Evolutionary conservation across 2,329 filamentous ascomycete genomes (phyloP), one percentile per base, ranked within the genome.

Genomic region (Hyphodiscus sp.): DNA sequence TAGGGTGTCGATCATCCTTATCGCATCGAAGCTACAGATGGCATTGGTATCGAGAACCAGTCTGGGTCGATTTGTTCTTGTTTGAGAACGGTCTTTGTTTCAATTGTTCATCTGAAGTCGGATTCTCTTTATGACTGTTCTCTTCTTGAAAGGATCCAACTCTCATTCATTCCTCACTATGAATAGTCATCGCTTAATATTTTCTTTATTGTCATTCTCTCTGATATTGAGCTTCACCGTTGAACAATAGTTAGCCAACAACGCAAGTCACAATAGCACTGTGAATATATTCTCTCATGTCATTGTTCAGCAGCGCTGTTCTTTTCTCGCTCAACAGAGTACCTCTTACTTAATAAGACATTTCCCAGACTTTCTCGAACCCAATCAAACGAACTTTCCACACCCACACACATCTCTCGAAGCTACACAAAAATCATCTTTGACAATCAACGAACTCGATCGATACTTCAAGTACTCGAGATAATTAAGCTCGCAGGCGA

Each of bases 1-100:
- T 64, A 63, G 62, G 62, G 52, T 50, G 51, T 56, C 57, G 53
- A 58, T 58, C 53, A 26, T 51, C 55, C 49, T 47, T 42, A 56
- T 54, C 53, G 45, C 26, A 45, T 41, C 50, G 30, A 26, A 33
- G 45, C 29, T 41, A 38, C 33, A 38, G 33, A 5, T 38, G 33
- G 33, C 16, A 38, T 15, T 38, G 33, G 33, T 38, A 38, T 38
- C 33, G 11, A 38, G 33, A n/a, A 13, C 33, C 11, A 2, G 26
- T 46, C 43, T 53, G 45, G 45, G 47, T 51, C 46, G 51, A 53
- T 51, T 50, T 58, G 46, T 49, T 18, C 33, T 46, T 49, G 49
- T 41, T 47, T 50, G 47, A 49, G 54, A 6, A 13, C 2, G 33
- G 33, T 38, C 16, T 38, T 26, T 20, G 33, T 49, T 49, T 47